Evolutionary conservation across 305 asterid genomes (phyloP).

Genomic region (Fraxinus platypoda): DNA sequence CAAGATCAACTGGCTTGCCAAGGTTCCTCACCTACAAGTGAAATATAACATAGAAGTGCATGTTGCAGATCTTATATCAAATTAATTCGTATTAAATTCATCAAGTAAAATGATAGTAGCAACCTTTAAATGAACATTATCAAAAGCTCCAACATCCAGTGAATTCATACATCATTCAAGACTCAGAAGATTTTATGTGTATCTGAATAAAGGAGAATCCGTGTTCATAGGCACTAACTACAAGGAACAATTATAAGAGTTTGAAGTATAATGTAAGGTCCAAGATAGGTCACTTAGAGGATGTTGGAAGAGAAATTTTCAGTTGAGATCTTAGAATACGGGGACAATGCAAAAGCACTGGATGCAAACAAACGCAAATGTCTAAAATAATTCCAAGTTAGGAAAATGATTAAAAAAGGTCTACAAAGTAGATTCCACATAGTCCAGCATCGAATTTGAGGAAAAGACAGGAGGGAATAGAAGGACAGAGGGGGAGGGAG

Average conservation of each 20-base stretch:
- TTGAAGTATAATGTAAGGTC: background rate
- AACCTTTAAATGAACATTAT: background rate
- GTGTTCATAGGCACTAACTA: background rate
- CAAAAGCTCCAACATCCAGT: background rate
- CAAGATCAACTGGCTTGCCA: conserved; percentile 96
- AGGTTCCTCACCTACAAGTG: conserved; percentile 84
- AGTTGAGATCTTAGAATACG: background rate
- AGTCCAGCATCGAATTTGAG: background rate
- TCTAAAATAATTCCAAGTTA: background rate
- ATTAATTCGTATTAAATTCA: background rate
- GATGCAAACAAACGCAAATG: background rate
- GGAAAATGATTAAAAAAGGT: background rate
- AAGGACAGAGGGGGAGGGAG: background rate
- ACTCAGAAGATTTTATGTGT: background rate
- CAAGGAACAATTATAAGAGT: background rate
- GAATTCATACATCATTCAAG: background rate
- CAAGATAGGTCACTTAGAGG: background rate
- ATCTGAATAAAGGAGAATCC: background rate
- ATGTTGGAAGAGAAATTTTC: background rate
- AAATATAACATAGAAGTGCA: conserved; percentile 6
- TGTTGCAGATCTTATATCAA: conserved; percentile 1
- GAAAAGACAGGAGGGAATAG: background rate
- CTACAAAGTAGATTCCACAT: background rate
- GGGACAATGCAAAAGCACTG: background rate
- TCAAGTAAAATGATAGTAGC: conserved; percentile 10